Evolutionary conservation across 148 eudicot genomes (phyloP).

Genomic region (Persicaria tinctoria): DNA sequence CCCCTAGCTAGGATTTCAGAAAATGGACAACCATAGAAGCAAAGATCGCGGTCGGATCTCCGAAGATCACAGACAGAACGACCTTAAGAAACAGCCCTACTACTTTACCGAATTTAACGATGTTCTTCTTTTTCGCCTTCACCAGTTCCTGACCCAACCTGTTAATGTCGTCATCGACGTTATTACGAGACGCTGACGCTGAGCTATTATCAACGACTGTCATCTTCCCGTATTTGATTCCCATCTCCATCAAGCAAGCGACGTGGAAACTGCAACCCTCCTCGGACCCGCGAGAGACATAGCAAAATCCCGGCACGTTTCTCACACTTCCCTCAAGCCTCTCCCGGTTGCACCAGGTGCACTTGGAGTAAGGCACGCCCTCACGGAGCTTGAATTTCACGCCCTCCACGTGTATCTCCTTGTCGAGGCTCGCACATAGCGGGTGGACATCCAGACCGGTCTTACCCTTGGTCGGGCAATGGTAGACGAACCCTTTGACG

Average conservation of each 20-base stretch:
- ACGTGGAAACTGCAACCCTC: conserved; percentile 12
- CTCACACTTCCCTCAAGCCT: not conserved
- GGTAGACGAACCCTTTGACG: conserved; percentile 16
- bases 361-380: not conserved
- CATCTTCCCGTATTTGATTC: not conserved
- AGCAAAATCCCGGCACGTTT: conserved; percentile 7
- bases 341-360: conserved; percentile 1
- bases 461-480: not conserved
- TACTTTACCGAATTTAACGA: too few species aligned
- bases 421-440: conserved; percentile 11
- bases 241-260: conserved; percentile 9
- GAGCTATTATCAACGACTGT: not conserved
- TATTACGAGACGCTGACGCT: too few species aligned
- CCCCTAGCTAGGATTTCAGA: too few species aligned
- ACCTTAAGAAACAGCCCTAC: too few species aligned
- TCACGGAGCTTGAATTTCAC: conserved; percentile 14
- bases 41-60: too few species aligned
- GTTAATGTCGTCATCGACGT: too few species aligned
- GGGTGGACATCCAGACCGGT: conserved; percentile 17
- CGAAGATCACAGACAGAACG: too few species aligned
- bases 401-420: not conserved
- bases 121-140: too few species aligned
- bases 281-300: not conserved
- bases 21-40: too few species aligned
- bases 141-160: too few species aligned